A percentile compares a stretch with the other conserved stretches of the same genome.
Evolutionary conservation across 2,329 filamentous ascomycete species (phyloP).

Genomic region (Fusarium tupiense): DNA sequence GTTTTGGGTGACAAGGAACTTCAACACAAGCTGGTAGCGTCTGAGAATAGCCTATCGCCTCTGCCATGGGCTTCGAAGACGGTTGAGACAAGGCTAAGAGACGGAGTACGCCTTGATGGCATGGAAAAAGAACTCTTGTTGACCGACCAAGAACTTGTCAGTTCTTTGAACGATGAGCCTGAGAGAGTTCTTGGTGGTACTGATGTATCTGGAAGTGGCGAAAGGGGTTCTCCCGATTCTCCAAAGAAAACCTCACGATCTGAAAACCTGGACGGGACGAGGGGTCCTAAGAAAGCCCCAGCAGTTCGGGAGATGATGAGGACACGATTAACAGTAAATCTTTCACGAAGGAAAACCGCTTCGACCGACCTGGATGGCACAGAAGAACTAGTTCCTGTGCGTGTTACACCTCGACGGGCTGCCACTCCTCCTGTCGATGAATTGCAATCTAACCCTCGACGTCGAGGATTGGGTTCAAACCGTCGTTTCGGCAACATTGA

Average conservation of each 20-base stretch:
- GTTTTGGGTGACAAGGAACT: not conserved
- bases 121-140: not conserved
- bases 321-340: conserved; percentile 45
- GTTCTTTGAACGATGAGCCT: conserved; percentile 16
- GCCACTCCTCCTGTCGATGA: conserved; percentile 2
- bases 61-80: not conserved
- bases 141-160: conserved; percentile 16
- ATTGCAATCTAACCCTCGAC: not conserved
- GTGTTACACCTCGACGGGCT: conserved; percentile 33
- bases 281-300: not conserved
- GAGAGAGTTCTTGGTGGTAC: conserved; percentile 1
- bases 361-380: conserved; percentile 43
- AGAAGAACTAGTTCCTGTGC: conserved; percentile 38
- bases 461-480: conserved; percentile 2
- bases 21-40: not conserved
- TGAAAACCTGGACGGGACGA: not conserved
- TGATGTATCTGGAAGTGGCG: not conserved
- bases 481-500: conserved; percentile 43
- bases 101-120: not conserved
- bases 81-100: not conserved
- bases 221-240: not conserved
- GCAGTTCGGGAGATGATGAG: conserved; percentile 39
- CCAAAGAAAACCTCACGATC: not conserved
- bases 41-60: not conserved
- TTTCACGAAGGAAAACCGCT: conserved; percentile 47